phyloP scores from a whole-genome alignment of 208 protist species.

The Trypanosoma avium region DNA sequence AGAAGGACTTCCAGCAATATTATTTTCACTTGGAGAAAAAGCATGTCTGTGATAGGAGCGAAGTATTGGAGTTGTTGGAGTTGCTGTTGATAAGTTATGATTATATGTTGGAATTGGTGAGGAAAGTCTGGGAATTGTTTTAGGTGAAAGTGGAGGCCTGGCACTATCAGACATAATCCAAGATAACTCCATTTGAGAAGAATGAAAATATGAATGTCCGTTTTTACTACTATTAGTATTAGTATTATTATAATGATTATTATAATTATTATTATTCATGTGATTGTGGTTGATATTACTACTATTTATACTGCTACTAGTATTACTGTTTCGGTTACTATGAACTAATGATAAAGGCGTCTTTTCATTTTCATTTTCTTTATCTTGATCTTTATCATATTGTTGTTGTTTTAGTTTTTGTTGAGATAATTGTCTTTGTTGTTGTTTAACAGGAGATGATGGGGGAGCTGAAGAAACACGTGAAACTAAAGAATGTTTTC shows the following conservation, averaged over 20 bases:
- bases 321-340: no score
- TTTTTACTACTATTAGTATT: background rate
- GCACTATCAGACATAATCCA: background rate
- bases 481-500: no score
- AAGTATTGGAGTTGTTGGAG: slow-evolving; percentile 54
- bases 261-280: background rate
- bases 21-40: slow-evolving; percentile 36
- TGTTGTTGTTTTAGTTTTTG: no score
- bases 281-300: background rate
- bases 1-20: slow-evolving; percentile 9
- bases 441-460: no score
- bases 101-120: slow-evolving; percentile 21
- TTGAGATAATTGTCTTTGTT: no score
- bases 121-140: background rate
- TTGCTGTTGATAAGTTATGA: slow-evolving; percentile 25
- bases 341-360: background rate
- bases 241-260: background rate
- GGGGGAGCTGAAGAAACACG: no score
- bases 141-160: background rate
- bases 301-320: no score
- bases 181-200: background rate
- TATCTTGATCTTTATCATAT: no score
- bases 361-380: no score
- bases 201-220: no score
- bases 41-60: slow-evolving; percentile 66